Evolutionary conservation across 2,329 filamentous ascomycete species (phyloP).

Genomic region (Magnaporthiopsis poae): DNA sequence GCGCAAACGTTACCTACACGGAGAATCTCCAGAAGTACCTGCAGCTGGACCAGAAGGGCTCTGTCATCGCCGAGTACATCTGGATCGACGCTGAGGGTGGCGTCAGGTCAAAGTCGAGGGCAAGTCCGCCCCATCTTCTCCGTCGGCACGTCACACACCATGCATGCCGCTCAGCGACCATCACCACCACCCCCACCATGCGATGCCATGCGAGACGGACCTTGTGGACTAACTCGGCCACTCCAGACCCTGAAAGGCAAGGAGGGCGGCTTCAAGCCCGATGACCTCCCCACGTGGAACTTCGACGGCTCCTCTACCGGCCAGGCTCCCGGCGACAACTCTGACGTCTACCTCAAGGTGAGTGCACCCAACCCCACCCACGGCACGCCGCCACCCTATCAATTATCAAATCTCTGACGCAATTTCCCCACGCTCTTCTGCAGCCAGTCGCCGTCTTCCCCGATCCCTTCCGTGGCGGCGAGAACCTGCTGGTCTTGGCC

Average conservation of each 20-base stretch:
- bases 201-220: not conserved
- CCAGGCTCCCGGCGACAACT: constrained; percentile 69
- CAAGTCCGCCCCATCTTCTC: constrained; percentile 37
- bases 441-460: constrained; percentile 50
- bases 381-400: too few relatives aligned
- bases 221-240: not conserved
- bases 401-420: not conserved
- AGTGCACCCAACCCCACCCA: not conserved
- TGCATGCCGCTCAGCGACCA: not conserved
- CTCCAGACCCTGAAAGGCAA: constrained; percentile 9
- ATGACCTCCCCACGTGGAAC: constrained; percentile 66
- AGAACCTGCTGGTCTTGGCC: constrained; percentile 88
- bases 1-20: constrained; percentile 1
- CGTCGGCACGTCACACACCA: not conserved
- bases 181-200: not conserved
- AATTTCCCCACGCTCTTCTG: not conserved
- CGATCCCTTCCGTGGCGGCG: constrained; percentile 68
- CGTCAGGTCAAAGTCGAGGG: constrained; percentile 89
- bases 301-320: constrained; percentile 69
- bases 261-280: constrained; percentile 19
- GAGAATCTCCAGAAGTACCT: constrained; percentile 70
- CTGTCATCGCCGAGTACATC: constrained; percentile 61
- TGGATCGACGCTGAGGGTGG: constrained; percentile 83
- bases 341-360: constrained; percentile 46
- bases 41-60: constrained; percentile 77